Evolutionary conservation across 352 stramenopile genomes (phyloP).

Genomic region (Pythium aquatile): DNA sequence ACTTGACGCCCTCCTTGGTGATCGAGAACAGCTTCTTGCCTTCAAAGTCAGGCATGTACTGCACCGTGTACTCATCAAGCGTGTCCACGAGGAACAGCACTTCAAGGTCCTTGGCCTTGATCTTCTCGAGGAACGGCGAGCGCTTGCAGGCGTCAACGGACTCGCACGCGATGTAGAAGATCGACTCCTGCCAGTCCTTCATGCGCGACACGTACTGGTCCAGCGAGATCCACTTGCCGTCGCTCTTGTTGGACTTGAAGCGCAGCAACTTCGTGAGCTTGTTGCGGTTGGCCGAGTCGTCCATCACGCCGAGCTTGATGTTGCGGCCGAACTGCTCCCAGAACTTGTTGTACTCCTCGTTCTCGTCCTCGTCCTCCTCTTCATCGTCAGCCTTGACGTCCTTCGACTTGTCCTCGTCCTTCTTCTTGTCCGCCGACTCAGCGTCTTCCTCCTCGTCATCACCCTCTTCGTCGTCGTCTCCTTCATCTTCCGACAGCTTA

Average conservation of each 20-base stretch:
- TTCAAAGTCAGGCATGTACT: conserved; percentile 93
- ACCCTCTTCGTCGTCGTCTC: conserved; percentile 72
- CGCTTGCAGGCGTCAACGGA: conserved; percentile 91
- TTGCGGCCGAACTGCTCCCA: conserved; percentile 98
- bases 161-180: conserved; percentile 98
- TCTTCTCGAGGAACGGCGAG: conserved; percentile 97
- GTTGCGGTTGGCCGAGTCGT: conserved; percentile 93
- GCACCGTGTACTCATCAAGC: conserved; percentile 98
- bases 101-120: conserved; percentile 96
- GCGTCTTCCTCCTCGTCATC: conserved; percentile 44
- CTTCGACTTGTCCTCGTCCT: conserved; percentile 77
- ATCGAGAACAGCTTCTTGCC: conserved; percentile 96
- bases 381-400: conserved; percentile 56
- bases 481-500: conserved; percentile 91
- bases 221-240: conserved; percentile 92
- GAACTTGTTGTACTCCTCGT: conserved; percentile 96
- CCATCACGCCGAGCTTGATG: conserved; percentile 99
- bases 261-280: conserved; percentile 97
- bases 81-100: conserved; percentile 98
- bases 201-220: conserved; percentile 97
- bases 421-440: conserved; percentile 47
- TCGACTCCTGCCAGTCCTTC: conserved; percentile 99
- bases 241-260: conserved; percentile 95
- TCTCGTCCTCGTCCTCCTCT: conserved; percentile 60
- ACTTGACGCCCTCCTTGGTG: conserved; percentile 98